Conservation (phyloP, 352 stramenopile species). For the Globisporangium nagaii region DNA sequence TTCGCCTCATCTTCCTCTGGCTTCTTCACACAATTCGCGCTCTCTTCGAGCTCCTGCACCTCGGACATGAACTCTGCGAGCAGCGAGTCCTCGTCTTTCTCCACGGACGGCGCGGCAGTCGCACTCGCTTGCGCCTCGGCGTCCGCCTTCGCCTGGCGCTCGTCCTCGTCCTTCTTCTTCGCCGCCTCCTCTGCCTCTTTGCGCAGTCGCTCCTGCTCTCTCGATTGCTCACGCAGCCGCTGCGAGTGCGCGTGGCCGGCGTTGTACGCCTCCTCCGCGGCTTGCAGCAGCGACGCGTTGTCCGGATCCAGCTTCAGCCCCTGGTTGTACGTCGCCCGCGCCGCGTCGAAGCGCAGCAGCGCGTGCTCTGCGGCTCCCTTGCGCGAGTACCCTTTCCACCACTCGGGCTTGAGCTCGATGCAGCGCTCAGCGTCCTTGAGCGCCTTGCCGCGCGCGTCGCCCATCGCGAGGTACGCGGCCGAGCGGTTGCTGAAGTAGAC, state of each 20-base stretch:
- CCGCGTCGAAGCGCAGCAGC: slow-evolving; percentile 66
- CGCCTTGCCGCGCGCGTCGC: slow-evolving; percentile 75
- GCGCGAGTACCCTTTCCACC: slow-evolving; percentile 86
- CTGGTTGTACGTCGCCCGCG: slow-evolving; percentile 62
- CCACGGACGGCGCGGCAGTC: slow-evolving; percentile 7
- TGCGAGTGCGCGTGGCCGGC: slow-evolving; percentile 66
- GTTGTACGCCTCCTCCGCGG: slow-evolving; percentile 64
- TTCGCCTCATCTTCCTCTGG: slow-evolving; percentile 21
- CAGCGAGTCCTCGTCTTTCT: slow-evolving; percentile 47
- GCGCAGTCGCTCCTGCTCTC: slow-evolving; percentile 31
- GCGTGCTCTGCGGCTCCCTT: slow-evolving; percentile 79
- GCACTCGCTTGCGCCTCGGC: slow-evolving; percentile 11
- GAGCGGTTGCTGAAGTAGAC: slow-evolving; percentile 87
- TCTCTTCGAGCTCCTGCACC: slow-evolving; percentile 79
- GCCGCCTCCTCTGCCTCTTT: slow-evolving; percentile 32
- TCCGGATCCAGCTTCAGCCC: slow-evolving; percentile 64
- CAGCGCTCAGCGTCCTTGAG: slow-evolving; percentile 73
- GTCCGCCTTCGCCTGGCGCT: slow-evolving; percentile 16
- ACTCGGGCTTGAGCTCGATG: slow-evolving; percentile 70
- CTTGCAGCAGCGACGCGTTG: slow-evolving; percentile 59
- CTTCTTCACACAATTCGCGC: slow-evolving; percentile 75
- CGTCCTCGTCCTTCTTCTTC: slow-evolving; percentile 11
- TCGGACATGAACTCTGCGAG: slow-evolving; percentile 81
- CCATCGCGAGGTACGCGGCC: slow-evolving; percentile 73
- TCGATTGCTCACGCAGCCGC: slow-evolving; percentile 44